These are phyloP conservation scores for Solioccasus polychromus DNA, from an alignment of 768 basidiomycete species.

Conservation along the genomic window DNA sequence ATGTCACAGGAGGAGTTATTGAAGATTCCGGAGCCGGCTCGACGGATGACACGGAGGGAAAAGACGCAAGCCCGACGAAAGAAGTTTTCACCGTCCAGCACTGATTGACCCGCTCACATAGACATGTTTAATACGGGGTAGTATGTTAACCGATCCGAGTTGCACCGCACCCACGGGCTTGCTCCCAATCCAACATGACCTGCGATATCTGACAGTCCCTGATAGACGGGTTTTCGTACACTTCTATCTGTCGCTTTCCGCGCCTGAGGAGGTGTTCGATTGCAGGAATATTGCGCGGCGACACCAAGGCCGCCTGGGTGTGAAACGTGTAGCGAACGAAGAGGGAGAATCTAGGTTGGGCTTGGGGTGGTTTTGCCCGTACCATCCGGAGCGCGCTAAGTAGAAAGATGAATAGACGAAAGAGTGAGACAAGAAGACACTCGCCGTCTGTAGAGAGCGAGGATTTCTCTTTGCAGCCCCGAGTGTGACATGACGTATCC, in stretches of 20 bases:
- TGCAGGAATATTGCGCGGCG: slow-evolving; percentile 62
- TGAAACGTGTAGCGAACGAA: slow-evolving; percentile 70
- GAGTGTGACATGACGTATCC: slow-evolving; percentile 40
- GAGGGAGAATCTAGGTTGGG: slow-evolving; percentile 64
- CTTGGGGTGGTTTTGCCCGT: slow-evolving; percentile 56
- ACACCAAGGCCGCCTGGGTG: slow-evolving; percentile 55
- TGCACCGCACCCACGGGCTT: slow-evolving; percentile 19
- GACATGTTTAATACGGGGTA: slow-evolving; percentile 10
- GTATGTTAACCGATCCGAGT: slow-evolving; percentile 12
- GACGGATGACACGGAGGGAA: slow-evolving; percentile 22
- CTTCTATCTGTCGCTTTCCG: slow-evolving; percentile 63
- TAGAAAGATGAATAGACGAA: slow-evolving; percentile 6
- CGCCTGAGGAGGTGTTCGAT: slow-evolving; percentile 78
- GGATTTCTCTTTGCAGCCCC: slow-evolving; percentile 52
- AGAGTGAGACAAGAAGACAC: slow-evolving; percentile 2
- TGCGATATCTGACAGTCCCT: slow-evolving; percentile 73
- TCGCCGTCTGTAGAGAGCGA: slow-evolving; percentile 55
- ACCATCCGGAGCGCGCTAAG: slow-evolving; percentile 75
- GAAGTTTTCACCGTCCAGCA: background rate
- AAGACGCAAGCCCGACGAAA: slow-evolving; percentile 17
- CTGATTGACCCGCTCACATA: slow-evolving; percentile 1
- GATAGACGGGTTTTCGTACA: slow-evolving; percentile 63
- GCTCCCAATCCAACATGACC: slow-evolving; percentile 68
- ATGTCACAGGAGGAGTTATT: slow-evolving; percentile 19
- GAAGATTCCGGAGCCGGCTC: slow-evolving; percentile 11